Evolutionary conservation across 139 green algal species (phyloP), one percentile per base, ranked within the genome.

Genomic region (Picochlorum sp.): DNA sequence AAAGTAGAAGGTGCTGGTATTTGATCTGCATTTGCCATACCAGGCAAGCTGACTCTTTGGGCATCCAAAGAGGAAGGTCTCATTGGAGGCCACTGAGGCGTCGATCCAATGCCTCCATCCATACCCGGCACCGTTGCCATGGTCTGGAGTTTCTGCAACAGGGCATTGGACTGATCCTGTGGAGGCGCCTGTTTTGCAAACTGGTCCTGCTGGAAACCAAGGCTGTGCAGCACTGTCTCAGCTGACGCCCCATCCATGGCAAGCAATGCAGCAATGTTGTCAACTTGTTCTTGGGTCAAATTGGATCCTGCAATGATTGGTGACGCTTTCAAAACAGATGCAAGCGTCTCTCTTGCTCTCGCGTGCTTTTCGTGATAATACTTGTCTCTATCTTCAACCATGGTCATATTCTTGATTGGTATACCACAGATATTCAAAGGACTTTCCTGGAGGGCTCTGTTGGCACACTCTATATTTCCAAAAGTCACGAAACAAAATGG

Each of bases 401-500:
- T 74, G 24, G 71, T 78, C n/a, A 78, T 38, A 23, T 69, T 74
- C 23, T 78, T 78, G 34, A 78, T 74, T 24, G 71, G 37, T 26
- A 74, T 58, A 11, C 71, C 71, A 23, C 65, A 71, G 20, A 78
- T 78, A 58, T 73, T 66, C 23, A 74, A 45, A n/a, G 58, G 58
- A 11, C 50, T 62, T 57, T 70, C 65, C 1, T 49, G 26, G n/a
- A 78, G 26, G 1, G 71, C 71, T 15, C 44, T 51, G 49, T 70
- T 38, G 2, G 71, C 71, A 20, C 64, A 37, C 11, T 69, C 63
- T 14, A 57, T 47, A 46, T 50, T 54, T 32, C 54, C 62, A 56
- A 80, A 80, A 4, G 73, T 70, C 5, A 80, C 73, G 34, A 80
- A 80, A 64, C 73, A 80, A 30, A 75, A 80, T 28, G 68, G 68